Evolutionary conservation across 2,329 filamentous ascomycete genomes (phyloP).

Genomic region (Claviceps sorghi): DNA sequence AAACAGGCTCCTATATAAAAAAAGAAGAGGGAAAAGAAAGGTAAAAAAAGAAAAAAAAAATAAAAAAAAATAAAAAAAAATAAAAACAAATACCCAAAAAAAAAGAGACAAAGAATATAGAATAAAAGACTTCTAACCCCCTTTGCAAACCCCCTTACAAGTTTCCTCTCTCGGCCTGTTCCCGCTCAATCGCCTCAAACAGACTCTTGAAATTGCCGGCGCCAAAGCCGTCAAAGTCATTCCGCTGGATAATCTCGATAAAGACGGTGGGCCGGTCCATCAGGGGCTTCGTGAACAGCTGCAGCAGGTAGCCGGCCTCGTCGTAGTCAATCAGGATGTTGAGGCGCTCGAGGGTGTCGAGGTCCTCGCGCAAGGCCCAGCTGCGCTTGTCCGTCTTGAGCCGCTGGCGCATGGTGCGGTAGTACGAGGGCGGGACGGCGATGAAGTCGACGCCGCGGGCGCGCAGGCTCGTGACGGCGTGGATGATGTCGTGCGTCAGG

Average conservation of each 20-base stretch:
- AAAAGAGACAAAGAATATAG: no score
- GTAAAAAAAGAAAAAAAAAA: no score
- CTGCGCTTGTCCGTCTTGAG: conserved; percentile 47
- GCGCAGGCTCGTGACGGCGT: conserved; percentile 60
- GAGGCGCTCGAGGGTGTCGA: conserved; percentile 59
- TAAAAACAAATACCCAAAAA: neutral
- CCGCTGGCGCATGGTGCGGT: conserved; percentile 58
- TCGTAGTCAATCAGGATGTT: conserved; percentile 94
- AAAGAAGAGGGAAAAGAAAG: no score
- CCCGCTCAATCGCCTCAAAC: conserved; percentile 89
- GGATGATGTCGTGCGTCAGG: conserved; percentile 65
- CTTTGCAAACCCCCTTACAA: conserved; percentile 30
- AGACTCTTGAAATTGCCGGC: conserved; percentile 92
- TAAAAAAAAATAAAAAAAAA: no score
- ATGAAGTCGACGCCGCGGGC: conserved; percentile 91
- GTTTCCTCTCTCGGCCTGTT: conserved; percentile 78
- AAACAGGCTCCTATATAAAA: no score
- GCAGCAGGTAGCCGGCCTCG: conserved; percentile 70
- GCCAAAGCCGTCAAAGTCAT: conserved; percentile 82
- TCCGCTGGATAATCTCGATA: conserved; percentile 87
- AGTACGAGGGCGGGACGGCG: conserved; percentile 74
- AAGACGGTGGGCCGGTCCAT: conserved; percentile 94
- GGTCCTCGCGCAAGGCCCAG: conserved; percentile 62
- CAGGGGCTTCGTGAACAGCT: conserved; percentile 71
- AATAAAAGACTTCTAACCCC: no score